Evolutionary conservation across 345 rosid genomes (phyloP).

Genomic region (Angophora floribunda): DNA sequence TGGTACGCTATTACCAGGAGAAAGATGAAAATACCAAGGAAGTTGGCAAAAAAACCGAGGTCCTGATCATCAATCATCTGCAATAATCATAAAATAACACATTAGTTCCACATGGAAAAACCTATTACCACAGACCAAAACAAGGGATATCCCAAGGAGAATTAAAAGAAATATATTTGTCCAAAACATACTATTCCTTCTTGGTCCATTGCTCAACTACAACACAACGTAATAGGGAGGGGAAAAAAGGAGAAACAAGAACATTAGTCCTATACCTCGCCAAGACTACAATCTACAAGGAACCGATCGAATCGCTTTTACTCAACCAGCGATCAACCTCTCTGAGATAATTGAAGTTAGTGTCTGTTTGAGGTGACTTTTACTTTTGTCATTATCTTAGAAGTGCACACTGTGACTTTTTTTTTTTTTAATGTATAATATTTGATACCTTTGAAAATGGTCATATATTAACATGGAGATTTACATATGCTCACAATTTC

Average conservation of each 20-base stretch:
- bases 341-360: not conserved
- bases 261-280: not conserved
- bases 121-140: not conserved
- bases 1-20: constrained; percentile 72
- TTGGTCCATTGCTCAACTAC: not conserved
- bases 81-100: constrained; percentile 1
- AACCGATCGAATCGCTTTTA: not conserved
- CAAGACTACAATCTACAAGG: not conserved
- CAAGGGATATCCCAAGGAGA: not conserved
- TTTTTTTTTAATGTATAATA: not conserved
- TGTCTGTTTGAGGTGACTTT: not conserved
- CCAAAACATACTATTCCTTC: not conserved
- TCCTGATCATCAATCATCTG: constrained; percentile 90
- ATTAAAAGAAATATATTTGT: not conserved
- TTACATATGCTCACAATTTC: not conserved
- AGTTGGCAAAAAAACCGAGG: constrained; percentile 65
- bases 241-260: not conserved
- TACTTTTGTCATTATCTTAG: not conserved
- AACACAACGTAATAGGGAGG: not conserved
- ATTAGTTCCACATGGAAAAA: not conserved
- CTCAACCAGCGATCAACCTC: not conserved
- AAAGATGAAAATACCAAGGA: constrained; percentile 75
- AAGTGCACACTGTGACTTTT: not conserved
- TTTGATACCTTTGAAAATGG: not conserved
- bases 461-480: not conserved